phyloP scores from a whole-genome alignment of 495 filamentous ascomycete genomes.

The Aspergillus funiculosus region DNA sequence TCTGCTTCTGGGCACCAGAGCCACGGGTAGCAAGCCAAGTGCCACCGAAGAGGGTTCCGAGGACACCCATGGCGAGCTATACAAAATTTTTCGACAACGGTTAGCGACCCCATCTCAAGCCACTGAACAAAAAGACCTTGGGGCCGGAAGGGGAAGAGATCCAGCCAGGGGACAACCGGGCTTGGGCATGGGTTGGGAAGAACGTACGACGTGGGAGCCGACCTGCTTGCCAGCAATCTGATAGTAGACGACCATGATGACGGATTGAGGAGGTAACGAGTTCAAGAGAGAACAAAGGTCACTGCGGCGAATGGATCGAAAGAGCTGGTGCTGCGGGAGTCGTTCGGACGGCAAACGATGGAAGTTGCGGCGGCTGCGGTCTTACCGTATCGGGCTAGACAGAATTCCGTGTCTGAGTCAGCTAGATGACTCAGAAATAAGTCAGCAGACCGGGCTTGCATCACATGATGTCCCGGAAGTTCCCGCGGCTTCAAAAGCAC shows the following conservation, averaged over 20 bases:
- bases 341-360: constrained; percentile 15
- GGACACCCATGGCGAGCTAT: constrained; percentile 82
- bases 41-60: constrained; percentile 60
- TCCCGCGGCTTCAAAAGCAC: constrained; percentile 17
- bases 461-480: constrained; percentile 28
- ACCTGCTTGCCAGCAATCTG: constrained; percentile 81
- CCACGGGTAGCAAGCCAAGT: constrained; percentile 52
- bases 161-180: constrained; percentile 11
- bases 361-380: constrained; percentile 20
- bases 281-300: constrained; percentile 20
- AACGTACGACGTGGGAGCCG: constrained; percentile 87
- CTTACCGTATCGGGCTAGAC: constrained; percentile 23
- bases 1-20: constrained; percentile 49
- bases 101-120: not conserved
- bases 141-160: constrained; percentile 7
- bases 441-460: constrained; percentile 15
- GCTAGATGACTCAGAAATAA: constrained; percentile 11
- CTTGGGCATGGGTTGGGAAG: not conserved
- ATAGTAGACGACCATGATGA: constrained; percentile 85
- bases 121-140: constrained; percentile 3
- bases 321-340: constrained; percentile 13
- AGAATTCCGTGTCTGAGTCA: constrained; percentile 4
- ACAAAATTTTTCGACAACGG: not conserved
- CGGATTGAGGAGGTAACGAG: constrained; percentile 26
- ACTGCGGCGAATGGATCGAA: constrained; percentile 23